Base-by-base conservation (phyloP, 2,329 filamentous ascomycete genomes). In the Pseudogymnoascus sp. region DNA sequence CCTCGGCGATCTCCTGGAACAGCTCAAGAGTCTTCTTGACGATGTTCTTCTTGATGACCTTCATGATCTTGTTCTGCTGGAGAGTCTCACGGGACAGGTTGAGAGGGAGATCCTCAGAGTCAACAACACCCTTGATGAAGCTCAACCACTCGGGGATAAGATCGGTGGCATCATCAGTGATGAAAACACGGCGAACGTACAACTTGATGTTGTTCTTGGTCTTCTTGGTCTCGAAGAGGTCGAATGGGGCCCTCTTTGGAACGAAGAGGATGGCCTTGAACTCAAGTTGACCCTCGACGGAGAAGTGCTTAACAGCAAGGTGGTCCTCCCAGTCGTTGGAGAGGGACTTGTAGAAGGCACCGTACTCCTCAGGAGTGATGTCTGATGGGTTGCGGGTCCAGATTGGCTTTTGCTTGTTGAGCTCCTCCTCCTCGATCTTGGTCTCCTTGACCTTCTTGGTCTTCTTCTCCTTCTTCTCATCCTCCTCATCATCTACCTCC, bases 151-250 rank as follows among this genome's bases (percentile, higher is more conserved):
- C 94, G 65, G 94, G 94, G 70, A 99, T 95, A 81, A 99, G 89
- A 78, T 99, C 94, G 72, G 94, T 97, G 72, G 94, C 94, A 78
- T 99, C 94, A 72, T 99, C 94, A 66, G 94, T 99, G 85, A 99
- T 99, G 90, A 99, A 99, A 80, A 99, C 94, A 78, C 94, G 94
- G 78, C 94, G 93, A 75, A 99, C 94, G 82, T 99, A 99, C 73
- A 99, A 89, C 89, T 99, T 99, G 87, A 99, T 97, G 90, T 99
- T 99, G 90, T 97, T 99, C 92, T 99, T 99, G 77, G 93, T 97
- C 90, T 97, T 96, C 91, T 99, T 99, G 77, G 93, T 97, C 90
- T 99, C 94, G 78, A 99, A 99, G 67, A 99, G 90, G 76, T 99
- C 94, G 79, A 99, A 99, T 73, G 94, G 94, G 79, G 94, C 94